Evolutionary conservation across 1,284 basidiomycete species (phyloP), one percentile per base, ranked within the genome.

Genomic region (Porodaedalea pini): DNA sequence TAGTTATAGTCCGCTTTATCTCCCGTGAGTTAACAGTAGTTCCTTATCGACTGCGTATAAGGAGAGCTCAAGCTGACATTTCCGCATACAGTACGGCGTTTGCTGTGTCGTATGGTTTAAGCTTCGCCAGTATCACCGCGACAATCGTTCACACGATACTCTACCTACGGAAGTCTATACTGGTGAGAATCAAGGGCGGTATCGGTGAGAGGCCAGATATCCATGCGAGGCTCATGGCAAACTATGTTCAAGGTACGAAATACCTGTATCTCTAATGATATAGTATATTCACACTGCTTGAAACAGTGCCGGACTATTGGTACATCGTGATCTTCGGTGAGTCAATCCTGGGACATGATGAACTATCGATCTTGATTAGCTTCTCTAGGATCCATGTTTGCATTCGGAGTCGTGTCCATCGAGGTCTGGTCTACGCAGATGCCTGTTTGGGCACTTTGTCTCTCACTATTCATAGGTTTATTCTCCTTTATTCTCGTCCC

Each of bases 131-230:
- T 17, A 83, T 83, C 66, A 78, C 82, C 15, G 67, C 77, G 49
- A 80, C 88, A 2, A 70, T 92, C 58, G 85, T 86, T 15, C 92
- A 95, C 70, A 87, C 90, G 0, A 76, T 82, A 61, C 76, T 95
- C n/a, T 88, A 88, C 71, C 89, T 90, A 77, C 87, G 91, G 61
- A 86, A 86, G 66, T 81, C 86, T 64, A 88, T 94, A 58, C 85
- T 83, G 78, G 72, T 75, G 8, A 82, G 84, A 61, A 77, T 85
- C 0, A 74, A 90, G 25, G 77, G 81, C 32, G 79, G 83, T 10
- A 76, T 87, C 66, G 68, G 78, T 49, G 90, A 92, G 65, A 85
- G 90, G 63, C 88, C 90, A 6, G 93, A 96, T 73, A 85, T 96
- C 52, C 93, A 96, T 69, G 83, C 83, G 17, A 76, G 82, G n/a